phyloP scores from a whole-genome alignment of 441 rosid genomes.

The Erodium moschatum region DNA sequence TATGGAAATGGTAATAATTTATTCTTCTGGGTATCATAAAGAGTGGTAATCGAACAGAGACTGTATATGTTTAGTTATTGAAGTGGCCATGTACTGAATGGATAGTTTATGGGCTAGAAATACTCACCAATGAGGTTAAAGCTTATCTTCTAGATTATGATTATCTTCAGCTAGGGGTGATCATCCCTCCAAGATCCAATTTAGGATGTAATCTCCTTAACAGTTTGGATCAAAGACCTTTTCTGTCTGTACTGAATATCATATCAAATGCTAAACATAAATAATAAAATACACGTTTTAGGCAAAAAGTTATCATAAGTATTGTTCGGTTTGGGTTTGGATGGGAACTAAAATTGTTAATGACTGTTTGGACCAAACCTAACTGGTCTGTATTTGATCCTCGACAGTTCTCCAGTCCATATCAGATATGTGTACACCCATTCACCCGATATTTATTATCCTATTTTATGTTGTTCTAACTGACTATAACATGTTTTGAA shows the following conservation, averaged over 20 bases:
- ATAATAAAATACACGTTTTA: not conserved
- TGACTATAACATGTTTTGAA: conserved; percentile 7
- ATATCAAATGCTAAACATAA: not conserved
- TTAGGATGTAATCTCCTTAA: not conserved
- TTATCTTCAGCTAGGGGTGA: not conserved
- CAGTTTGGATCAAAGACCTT: not conserved
- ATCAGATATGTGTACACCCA: not conserved
- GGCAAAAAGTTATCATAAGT: not conserved
- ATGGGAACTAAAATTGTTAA: not conserved
- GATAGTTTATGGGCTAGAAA: not conserved
- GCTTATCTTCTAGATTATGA: not conserved
- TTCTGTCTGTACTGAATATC: not conserved
- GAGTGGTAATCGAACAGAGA: conserved; percentile 2
- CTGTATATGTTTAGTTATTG: not conserved
- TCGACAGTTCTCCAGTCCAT: not conserved
- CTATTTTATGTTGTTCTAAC: not conserved
- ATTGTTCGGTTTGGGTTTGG: not conserved
- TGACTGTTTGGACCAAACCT: not conserved
- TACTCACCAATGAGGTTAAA: not conserved
- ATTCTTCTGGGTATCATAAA: conserved; percentile 13
- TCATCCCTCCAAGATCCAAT: not conserved
- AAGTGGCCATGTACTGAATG: conserved; percentile 11
- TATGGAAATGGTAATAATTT: conserved; percentile 46
- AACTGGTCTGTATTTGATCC: not conserved
- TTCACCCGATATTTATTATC: not conserved